phyloP scores from a whole-genome alignment of 2,329 filamentous ascomycete genomes.

The Penicillium occitanis region DNA sequence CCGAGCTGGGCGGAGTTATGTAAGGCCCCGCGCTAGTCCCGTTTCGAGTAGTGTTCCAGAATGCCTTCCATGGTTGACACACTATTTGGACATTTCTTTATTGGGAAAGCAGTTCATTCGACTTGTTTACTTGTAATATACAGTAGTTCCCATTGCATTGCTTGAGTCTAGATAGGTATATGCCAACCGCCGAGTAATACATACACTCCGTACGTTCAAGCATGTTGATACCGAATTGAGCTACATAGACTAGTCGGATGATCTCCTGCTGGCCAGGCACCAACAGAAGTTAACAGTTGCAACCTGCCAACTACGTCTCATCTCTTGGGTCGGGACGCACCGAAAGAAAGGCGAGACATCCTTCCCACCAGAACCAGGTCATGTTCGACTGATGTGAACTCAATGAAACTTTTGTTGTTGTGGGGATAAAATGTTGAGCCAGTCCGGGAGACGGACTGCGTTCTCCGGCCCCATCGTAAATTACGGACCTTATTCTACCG shows the following conservation, averaged over 20 bases:
- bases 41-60: conserved; percentile 12
- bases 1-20: conserved; percentile 1
- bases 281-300: background rate
- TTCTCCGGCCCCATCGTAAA: conserved; percentile 9
- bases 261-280: conserved; percentile 9
- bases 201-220: background rate
- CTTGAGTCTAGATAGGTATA: background rate
- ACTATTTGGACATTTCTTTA: background rate
- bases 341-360: background rate
- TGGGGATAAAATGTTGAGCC: conserved; percentile 20
- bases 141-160: background rate
- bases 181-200: no score
- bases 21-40: background rate
- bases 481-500: conserved; percentile 11
- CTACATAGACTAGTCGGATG: background rate
- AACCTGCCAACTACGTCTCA: no score
- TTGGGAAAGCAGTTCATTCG: background rate
- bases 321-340: no score
- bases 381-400: background rate
- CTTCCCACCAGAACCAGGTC: background rate
- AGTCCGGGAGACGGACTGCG: conserved; percentile 6
- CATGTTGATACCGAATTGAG: background rate
- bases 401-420: conserved; percentile 5
- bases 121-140: background rate
- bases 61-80: conserved; percentile 6